Conservation (phyloP, 2,329 filamentous ascomycete species). For the Arthrobotrys iridis region DNA sequence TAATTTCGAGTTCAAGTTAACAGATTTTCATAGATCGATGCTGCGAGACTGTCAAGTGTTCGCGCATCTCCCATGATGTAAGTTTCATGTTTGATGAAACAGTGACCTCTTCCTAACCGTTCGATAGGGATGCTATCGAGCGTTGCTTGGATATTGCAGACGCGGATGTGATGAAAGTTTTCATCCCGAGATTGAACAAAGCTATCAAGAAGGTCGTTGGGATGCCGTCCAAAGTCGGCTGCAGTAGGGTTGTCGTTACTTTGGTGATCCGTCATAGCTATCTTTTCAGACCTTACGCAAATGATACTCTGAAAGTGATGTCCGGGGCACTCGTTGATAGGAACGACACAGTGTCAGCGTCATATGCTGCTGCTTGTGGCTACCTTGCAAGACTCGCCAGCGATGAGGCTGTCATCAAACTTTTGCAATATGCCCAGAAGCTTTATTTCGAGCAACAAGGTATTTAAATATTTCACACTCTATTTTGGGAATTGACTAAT, state of each 20-base stretch:
- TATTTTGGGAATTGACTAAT: constrained; percentile 61
- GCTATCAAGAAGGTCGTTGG: constrained; percentile 88
- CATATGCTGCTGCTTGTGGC: constrained; percentile 85
- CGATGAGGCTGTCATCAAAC: constrained; percentile 65
- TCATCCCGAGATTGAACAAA: constrained; percentile 77
- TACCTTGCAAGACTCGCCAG: constrained; percentile 76
- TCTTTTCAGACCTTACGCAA: constrained; percentile 78
- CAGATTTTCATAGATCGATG: constrained; percentile 71
- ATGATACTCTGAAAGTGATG: constrained; percentile 78
- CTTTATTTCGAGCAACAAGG: constrained; percentile 87
- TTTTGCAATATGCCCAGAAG: constrained; percentile 69
- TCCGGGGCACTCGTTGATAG: constrained; percentile 86
- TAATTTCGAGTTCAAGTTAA: background rate
- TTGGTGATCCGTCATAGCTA: constrained; percentile 81
- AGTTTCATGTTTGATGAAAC: background rate
- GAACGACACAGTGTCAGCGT: constrained; percentile 91
- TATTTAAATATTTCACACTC: constrained; percentile 74
- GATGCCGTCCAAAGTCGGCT: constrained; percentile 92
- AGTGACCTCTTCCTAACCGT: background rate
- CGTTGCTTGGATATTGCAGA: constrained; percentile 86
- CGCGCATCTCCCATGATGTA: constrained; percentile 83
- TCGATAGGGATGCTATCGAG: constrained; percentile 78
- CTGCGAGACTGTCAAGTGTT: constrained; percentile 81
- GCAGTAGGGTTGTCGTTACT: constrained; percentile 82
- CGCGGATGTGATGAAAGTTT: constrained; percentile 76